Evolutionary conservation across 345 rosid genomes (phyloP), one percentile per base, ranked within the genome.

Genomic region (Linum lewisii): DNA sequence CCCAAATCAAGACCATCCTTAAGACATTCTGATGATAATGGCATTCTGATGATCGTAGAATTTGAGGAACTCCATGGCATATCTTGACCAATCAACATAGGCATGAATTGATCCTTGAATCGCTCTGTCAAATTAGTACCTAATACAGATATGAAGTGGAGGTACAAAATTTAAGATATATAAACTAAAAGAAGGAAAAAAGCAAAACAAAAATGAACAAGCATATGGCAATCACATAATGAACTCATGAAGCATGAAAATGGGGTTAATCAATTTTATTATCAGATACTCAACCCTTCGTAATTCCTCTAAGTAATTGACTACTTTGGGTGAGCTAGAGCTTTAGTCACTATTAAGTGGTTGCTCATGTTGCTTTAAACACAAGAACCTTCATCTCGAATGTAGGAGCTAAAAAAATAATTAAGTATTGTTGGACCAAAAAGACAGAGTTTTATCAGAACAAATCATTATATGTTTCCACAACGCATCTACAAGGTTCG

Each of bases 31-130:
- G 82, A 73, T 32, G 97, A 83, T 51, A 90, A 69, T 67, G 97
- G 95, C 94, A 90, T 90, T 67, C 97, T 87, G 65, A 90, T 84
- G 66, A 90, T 67, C 64, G 95, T 90, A 63, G 86, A 85, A 65
- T 84, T 89, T 51, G 73, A 63, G 63, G 81, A 67, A 52, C 88
- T 81, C 90, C 85, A 81, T 68, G 89, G 75, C 76, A 66, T 76
- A 63, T 76, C 77, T 72, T 85, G 79, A 75, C 75, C 91, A 77
- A 85, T 77, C 69, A 90, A 69, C 94, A 90, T 78, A 21, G 97
- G 94, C 68, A 67, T 73, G 74, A 90, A 90, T 55, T 90, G 97
- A 78, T 90, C 97, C 66, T 62, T 49, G 73, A 90, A 90, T 38
- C 91, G 84, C 72, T 82, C 82, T 1, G 76, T 79, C 82, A 90